These are phyloP conservation scores for Beauveria scarabaeidicola DNA, from an alignment of 2,329 filamentous ascomycete genomes.

Conservation along the genomic window DNA sequence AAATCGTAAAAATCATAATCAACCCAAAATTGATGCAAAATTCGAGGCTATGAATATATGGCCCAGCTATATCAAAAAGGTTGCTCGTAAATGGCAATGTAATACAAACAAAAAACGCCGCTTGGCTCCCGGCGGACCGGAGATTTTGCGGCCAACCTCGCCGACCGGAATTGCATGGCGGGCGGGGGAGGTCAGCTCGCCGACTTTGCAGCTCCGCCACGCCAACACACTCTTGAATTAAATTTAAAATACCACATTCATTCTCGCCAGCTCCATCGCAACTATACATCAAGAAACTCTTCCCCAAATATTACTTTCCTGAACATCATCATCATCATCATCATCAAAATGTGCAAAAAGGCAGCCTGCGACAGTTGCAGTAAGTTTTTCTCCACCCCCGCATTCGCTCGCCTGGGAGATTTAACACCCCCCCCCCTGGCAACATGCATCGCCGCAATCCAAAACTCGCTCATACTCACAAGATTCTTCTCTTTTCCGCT, in stretches of 20 bases:
- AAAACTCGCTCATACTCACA: not conserved
- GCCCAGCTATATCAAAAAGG: too few species aligned
- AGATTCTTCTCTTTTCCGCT: too few species aligned
- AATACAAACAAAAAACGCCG: not conserved
- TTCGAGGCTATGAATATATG: too few species aligned
- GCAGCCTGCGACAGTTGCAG: slow-evolving; percentile 54
- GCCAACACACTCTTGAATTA: not conserved
- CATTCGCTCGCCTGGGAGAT: not conserved
- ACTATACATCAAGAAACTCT: not conserved
- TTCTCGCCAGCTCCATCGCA: not conserved
- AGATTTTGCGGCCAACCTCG: not conserved
- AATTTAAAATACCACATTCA: not conserved
- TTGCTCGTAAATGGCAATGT: too few species aligned
- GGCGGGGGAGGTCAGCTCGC: slow-evolving; percentile 6
- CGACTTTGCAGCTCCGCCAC: not conserved
- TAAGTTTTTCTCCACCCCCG: slow-evolving; percentile 32
- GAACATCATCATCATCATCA: not conserved
- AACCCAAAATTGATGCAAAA: too few species aligned
- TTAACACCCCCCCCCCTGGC: not conserved
- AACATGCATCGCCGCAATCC: not conserved
- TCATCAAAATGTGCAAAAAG: slow-evolving; percentile 54
- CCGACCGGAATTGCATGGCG: not conserved
- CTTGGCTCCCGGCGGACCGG: not conserved
- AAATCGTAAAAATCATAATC: too few species aligned
- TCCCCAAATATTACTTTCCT: too few species aligned